Evolutionary conservation across 257 asterid species (phyloP).

Genomic region (Leonotis leonurus): DNA sequence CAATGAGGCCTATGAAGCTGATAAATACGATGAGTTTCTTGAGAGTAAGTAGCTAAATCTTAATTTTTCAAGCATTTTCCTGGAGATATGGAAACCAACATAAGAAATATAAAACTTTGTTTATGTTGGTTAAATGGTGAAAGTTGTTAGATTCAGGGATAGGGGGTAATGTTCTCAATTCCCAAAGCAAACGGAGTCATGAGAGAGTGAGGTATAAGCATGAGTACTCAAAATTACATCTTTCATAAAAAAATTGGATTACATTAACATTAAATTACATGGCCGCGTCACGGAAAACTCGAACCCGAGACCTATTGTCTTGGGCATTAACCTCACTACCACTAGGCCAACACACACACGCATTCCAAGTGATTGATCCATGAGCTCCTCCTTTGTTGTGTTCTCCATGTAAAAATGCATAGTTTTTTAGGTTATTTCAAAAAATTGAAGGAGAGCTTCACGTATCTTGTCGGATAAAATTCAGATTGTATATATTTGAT

Average conservation of each 20-base stretch:
- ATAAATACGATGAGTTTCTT: conserved; percentile 77
- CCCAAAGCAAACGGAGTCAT: no score
- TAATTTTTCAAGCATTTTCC: neutral
- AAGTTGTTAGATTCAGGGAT: neutral
- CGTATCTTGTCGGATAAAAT: neutral
- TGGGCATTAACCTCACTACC: no score
- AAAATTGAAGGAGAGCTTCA: neutral
- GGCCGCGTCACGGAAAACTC: no score
- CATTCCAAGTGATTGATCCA: neutral
- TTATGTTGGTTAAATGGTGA: neutral
- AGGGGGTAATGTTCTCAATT: no score
- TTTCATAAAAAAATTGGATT: no score
- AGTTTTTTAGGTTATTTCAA: neutral
- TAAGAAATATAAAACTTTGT: neutral
- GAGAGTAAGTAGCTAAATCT: conserved; percentile 52
- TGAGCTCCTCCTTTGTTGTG: neutral
- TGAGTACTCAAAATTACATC: neutral
- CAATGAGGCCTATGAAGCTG: conserved; percentile 83
- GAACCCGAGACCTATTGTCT: no score
- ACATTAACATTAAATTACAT: no score
- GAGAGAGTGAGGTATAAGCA: neutral
- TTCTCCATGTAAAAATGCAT: neutral
- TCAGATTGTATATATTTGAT: no score
- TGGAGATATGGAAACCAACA: neutral
- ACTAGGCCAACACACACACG: no score